phyloP scores from a whole-genome alignment of 139 green algal species.

The Chlamydomonas urium region DNA sequence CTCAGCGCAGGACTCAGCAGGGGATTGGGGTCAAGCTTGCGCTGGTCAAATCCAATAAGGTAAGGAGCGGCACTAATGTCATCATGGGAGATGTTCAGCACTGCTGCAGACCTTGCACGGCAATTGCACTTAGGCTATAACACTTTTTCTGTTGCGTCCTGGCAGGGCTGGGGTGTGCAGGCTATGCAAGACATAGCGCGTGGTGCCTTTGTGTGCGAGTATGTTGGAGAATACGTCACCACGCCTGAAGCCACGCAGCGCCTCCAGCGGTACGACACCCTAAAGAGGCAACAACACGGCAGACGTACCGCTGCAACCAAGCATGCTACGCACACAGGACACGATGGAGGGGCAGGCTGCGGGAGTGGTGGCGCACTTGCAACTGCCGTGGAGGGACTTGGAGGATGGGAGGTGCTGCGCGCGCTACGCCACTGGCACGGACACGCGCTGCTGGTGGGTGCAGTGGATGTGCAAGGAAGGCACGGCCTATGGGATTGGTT shows the following conservation, averaged over 20 bases:
- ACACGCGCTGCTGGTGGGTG: slow-evolving; percentile 23
- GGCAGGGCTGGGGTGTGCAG: slow-evolving; percentile 17
- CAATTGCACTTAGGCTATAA: too few species aligned
- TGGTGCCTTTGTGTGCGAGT: slow-evolving; percentile 20
- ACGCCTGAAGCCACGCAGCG: slow-evolving; percentile 1
- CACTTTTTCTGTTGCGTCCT: background rate
- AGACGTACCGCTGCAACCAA: too few species aligned
- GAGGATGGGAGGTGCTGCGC: background rate
- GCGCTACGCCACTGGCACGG: background rate
- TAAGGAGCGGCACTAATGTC: too few species aligned
- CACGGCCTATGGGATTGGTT: background rate
- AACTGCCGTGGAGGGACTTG: background rate
- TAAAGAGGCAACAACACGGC: background rate
- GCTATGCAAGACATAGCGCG: slow-evolving; percentile 8
- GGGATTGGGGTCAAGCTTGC: background rate
- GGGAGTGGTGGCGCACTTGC: background rate
- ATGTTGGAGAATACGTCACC: slow-evolving; percentile 15
- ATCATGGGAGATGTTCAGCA: too few species aligned
- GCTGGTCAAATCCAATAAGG: background rate
- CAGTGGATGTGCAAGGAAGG: background rate
- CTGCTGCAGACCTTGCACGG: too few species aligned
- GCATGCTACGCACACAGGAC: too few species aligned
- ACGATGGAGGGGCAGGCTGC: background rate
- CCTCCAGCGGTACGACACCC: slow-evolving; percentile 8
- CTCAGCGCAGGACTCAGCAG: background rate